Evolutionary conservation across 108 stramenopile genomes (phyloP), one percentile per base, ranked within the genome.

Genomic region (Stephanodiscus minutulus): DNA sequence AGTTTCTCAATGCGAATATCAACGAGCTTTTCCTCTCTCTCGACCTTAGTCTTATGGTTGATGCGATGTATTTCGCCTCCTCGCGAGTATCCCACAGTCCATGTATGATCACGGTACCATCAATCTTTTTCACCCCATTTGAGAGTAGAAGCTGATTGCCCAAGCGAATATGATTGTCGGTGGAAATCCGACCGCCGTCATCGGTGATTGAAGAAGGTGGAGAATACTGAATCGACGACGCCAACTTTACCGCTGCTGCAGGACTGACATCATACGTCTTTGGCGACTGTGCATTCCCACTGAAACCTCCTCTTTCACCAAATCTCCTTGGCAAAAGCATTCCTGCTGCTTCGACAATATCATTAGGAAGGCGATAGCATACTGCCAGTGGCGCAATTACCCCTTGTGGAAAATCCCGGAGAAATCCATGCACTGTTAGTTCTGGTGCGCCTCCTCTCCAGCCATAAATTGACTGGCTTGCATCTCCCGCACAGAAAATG

Each of bases 391-490:
- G 75, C 25, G 82, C 78, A n/a, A 87, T 75, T 2, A 85, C 57
- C 11, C 87, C 87, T 62, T 85, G 84, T 24, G 87, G 87, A 62
- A 68, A 87, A 59, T 87, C 87, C 7, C 46, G 36, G 17, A 80
- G 63, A 61, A 87, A 87, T 6, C 74, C 72, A 21, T 82, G 80
- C 13, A 87, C 74, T 36, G 84, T 83, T 28, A 85, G 71, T 7
- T 66, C 65, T 49, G 87, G 87, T 17, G 82, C 74, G 7, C 84
- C 83, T 22, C 84, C 87, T 66, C 87, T 64, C 81, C 81, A 86
- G 8, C 85, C 85, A 57, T 86, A 86, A n/a, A 86, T 79, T 17
- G 80, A 81, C 41, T 81, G 80, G 56, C 68, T 73, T 15, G 79
- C 62, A 78, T 84, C 85, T 65, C 85, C 85, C 1, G 82, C 85